phyloP scores from a whole-genome alignment of 352 stramenopile genomes.

The Globisporangium paddicum region DNA sequence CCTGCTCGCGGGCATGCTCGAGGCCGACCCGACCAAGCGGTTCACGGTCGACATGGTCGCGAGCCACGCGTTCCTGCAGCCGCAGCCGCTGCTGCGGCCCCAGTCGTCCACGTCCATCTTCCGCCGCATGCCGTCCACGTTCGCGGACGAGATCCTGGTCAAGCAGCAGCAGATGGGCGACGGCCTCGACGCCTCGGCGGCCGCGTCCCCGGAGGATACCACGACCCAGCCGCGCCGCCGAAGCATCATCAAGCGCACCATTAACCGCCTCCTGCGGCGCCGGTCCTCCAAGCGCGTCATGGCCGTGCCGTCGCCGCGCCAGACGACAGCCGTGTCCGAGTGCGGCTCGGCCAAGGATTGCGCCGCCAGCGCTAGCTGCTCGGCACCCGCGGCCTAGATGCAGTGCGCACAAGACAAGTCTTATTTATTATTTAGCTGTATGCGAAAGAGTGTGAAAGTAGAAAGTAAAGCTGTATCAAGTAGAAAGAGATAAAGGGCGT shows the following conservation, averaged over 20 bases:
- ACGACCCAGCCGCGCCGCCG: constrained; percentile 1
- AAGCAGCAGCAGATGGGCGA: constrained; percentile 17
- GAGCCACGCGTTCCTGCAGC: constrained; percentile 53
- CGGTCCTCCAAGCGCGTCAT: constrained; percentile 44
- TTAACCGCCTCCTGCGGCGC: constrained; percentile 41
- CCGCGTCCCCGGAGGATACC: background rate
- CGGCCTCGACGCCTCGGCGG: background rate
- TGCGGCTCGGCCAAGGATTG: constrained; percentile 2
- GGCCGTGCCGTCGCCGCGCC: constrained; percentile 19
- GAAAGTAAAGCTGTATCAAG: constrained; percentile 9
- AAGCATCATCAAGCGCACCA: constrained; percentile 28
- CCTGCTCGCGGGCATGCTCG: constrained; percentile 56
- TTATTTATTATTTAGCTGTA: constrained; percentile 10
- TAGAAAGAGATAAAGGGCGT: constrained; percentile 2
- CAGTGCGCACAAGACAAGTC: background rate
- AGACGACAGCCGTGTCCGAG: constrained; percentile 13
- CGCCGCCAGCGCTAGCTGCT: background rate
- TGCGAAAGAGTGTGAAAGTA: constrained; percentile 8
- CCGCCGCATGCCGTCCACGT: constrained; percentile 27
- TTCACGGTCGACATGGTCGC: constrained; percentile 61
- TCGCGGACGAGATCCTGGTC: constrained; percentile 11
- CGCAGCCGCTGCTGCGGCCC: background rate
- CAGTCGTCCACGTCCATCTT: constrained; percentile 3
- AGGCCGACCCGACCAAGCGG: constrained; percentile 49
- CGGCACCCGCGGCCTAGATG: constrained; percentile 1